Evolutionary conservation across 2,329 filamentous ascomycete species (phyloP), one percentile per base, ranked within the genome.

Genomic region (Cercospora zeina): DNA sequence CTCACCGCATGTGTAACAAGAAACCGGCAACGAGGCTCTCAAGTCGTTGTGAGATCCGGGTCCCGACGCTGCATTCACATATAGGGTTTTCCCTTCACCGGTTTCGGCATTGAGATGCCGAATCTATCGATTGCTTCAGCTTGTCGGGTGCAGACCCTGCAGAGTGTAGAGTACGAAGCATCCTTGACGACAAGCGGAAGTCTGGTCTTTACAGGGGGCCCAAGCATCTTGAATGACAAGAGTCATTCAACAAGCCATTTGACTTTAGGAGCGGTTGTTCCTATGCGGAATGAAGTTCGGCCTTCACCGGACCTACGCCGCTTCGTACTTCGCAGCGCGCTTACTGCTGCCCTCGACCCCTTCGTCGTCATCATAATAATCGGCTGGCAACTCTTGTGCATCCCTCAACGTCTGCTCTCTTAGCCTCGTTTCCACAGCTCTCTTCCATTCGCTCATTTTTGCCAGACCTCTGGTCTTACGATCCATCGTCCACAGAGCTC

Each of bases 401-500:
- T 57, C 34, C n/a, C 54, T 54, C 13, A 64, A 14, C 4, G 62
- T 58, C 4, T 56, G 54, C 3, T 47, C 54, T 49, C 55, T 30
- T 53, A 61, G 36, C 11, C 51, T 42, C 34, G 54, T 36, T 2
- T 57, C 55, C 9, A 63, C 61, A 11, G 36, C 47, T 2, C 11
- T 59, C 45, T 57, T 65, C 67, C 65, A 68, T 16, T 33, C 45
- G 24, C 45, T 58, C 51, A 70, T 42, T 65, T 73, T 75, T 49
- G 60, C 54, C 14, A 73, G 59, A 0, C 70, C 75, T 47, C 74
- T 69, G 10, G 47, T 61, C 54, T 72, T 74, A 24, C 71, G 64
- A n/a, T 78, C 76, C 68, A 77, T 75, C 1, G 61, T 63, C 62
- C 74, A 75, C 7, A 78, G 67, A 16, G 70, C 65, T 50, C 71